Percentiles rank a stretch among this genome's conserved stretches.
phyloP scores from a whole-genome alignment of 2,329 filamentous ascomycete species.

The Ophiosphaerella korrae region DNA sequence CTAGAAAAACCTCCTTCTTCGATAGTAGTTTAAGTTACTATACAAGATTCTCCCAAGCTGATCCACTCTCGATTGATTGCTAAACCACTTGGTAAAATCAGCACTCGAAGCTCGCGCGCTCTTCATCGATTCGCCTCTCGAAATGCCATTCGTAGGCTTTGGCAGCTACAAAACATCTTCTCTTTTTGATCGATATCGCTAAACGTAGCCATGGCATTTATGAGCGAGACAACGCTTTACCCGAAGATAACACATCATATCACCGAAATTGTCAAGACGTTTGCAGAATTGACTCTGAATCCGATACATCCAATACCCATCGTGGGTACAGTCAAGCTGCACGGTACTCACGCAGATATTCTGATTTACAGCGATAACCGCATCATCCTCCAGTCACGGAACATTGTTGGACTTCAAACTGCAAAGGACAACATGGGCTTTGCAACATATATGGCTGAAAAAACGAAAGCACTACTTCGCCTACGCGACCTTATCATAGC shows the following conservation, averaged over 20 bases:
- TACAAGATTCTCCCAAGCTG: too few relatives aligned
- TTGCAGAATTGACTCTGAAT: constrained; percentile 16
- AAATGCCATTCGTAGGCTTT: not conserved
- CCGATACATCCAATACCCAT: constrained; percentile 22
- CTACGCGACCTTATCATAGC: constrained; percentile 23
- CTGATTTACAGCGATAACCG: constrained; percentile 24
- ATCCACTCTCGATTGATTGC: too few relatives aligned
- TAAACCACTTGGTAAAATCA: too few relatives aligned
- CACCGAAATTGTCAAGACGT: constrained; percentile 17
- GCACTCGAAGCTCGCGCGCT: too few relatives aligned
- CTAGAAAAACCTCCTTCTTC: too few relatives aligned
- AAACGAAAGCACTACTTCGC: constrained; percentile 13
- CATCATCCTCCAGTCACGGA: constrained; percentile 33
- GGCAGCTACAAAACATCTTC: not conserved
- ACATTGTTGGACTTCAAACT: constrained; percentile 19
- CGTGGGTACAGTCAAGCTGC: constrained; percentile 38
- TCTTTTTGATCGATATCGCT: not conserved
- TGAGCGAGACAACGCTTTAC: constrained; percentile 26
- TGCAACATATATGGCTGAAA: constrained; percentile 25
- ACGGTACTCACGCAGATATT: constrained; percentile 42
- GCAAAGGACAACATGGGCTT: constrained; percentile 34
- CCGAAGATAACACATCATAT: constrained; percentile 38
- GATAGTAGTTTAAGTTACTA: too few relatives aligned
- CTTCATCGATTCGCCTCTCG: too few relatives aligned
- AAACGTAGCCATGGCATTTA: constrained; percentile 11